Conservation (phyloP, 805 yeast species). For the Schwanniomyces vanrijiae region DNA sequence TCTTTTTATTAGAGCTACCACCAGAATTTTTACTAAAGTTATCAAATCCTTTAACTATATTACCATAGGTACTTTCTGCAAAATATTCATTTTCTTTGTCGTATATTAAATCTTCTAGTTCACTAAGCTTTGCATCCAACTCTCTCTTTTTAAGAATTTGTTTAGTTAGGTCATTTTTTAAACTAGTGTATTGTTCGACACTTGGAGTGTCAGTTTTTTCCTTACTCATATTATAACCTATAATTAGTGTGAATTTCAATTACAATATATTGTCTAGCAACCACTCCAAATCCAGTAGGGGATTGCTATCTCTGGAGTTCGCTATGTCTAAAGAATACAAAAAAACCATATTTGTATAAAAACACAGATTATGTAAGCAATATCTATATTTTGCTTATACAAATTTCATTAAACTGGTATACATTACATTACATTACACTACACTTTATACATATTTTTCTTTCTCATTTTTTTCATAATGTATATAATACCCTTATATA, state of each 20-base stretch:
- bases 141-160: conserved; percentile 60
- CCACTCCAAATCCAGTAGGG: no score
- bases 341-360: no score
- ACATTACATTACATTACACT: no score
- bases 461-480: no score
- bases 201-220: conserved; percentile 3
- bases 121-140: conserved; percentile 62
- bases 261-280: not conserved
- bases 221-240: conserved; percentile 2
- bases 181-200: conserved; percentile 58
- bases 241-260: not conserved
- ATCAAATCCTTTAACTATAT: conserved; percentile 90
- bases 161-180: conserved; percentile 65
- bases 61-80: conserved; percentile 70
- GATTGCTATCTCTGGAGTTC: no score
- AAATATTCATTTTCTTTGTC: conserved; percentile 77
- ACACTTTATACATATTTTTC: no score
- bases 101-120: conserved; percentile 75
- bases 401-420: no score
- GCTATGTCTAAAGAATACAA: no score
- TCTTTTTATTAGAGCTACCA: conserved; percentile 42
- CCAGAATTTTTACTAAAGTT: conserved; percentile 56
- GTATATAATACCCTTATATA: no score
- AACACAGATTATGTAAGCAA: no score
- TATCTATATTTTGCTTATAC: no score